Conservation (phyloP, 2,329 filamentous ascomycete genomes). For the Penicillium sp. region DNA sequence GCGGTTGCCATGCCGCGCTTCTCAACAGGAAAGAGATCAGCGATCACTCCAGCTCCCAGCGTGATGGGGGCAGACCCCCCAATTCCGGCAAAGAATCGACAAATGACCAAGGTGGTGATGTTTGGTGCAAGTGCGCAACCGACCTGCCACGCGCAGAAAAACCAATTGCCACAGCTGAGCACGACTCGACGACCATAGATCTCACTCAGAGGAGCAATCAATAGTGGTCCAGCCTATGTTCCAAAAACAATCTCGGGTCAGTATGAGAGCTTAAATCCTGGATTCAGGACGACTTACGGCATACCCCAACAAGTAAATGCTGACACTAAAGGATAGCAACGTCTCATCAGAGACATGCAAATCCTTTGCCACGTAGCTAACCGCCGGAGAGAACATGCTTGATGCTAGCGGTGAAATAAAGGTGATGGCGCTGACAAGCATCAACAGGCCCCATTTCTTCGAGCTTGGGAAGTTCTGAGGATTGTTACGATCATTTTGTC, state of each 20-base stretch:
- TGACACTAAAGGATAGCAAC: constrained; percentile 31
- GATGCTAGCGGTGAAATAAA: constrained; percentile 35
- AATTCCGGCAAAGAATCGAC: constrained; percentile 63
- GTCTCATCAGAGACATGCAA: constrained; percentile 23
- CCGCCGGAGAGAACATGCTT: constrained; percentile 33
- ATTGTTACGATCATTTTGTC: constrained; percentile 57
- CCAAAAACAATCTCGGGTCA: background rate
- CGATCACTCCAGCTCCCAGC: constrained; percentile 48
- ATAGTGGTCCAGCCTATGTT: constrained; percentile 54
- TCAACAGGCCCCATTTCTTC: constrained; percentile 29
- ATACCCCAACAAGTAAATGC: constrained; percentile 34
- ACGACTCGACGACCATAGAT: constrained; percentile 62
- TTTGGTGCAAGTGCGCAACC: constrained; percentile 58
- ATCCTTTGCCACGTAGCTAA: constrained; percentile 25
- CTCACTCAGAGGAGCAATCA: constrained; percentile 67
- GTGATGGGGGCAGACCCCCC: constrained; percentile 38
- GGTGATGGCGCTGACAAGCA: constrained; percentile 29
- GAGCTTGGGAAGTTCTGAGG: constrained; percentile 54
- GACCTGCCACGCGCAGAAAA: constrained; percentile 61
- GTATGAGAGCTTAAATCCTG: background rate
- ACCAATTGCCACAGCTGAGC: constrained; percentile 59
- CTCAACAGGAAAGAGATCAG: constrained; percentile 46
- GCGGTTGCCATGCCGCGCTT: constrained; percentile 45
- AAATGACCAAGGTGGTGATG: constrained; percentile 59
- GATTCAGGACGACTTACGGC: constrained; percentile 16